A percentile compares a stretch with the other conserved stretches of the same genome.
Evolutionary conservation across 176 grass and related monocot species (phyloP).

Genomic region (Tillandsia fasciculata): DNA sequence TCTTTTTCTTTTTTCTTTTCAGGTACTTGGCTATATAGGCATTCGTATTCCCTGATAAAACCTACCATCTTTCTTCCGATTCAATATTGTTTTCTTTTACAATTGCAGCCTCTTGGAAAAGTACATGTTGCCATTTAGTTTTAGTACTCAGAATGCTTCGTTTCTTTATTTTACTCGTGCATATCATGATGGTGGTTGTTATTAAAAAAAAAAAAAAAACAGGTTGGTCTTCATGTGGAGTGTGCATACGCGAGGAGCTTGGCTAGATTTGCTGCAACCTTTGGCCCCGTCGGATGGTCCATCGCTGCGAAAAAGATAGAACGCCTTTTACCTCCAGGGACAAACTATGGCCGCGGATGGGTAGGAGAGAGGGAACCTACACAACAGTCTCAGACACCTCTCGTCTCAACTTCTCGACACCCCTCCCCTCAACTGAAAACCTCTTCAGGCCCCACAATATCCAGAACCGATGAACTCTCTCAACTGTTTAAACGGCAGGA

Average conservation of each 20-base stretch:
- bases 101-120: no score
- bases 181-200: background rate
- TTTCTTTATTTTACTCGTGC: background rate
- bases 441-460: constrained; percentile 2
- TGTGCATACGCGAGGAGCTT: constrained; percentile 40
- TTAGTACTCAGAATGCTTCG: no score
- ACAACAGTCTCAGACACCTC: constrained; percentile 6
- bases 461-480: constrained; percentile 11
- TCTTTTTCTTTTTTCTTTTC: no score
- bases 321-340: constrained; percentile 32
- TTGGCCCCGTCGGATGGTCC: constrained; percentile 34
- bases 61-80: no score
- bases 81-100: no score
- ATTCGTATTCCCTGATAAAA: no score
- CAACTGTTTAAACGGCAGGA: background rate
- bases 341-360: constrained; percentile 41
- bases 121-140: no score
- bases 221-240: constrained; percentile 35
- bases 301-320: constrained; percentile 28
- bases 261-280: constrained; percentile 41
- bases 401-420: constrained; percentile 1
- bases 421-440: background rate
- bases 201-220: background rate
- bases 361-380: constrained; percentile 25
- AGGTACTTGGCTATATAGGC: no score